Conservation (phyloP, 2,329 filamentous ascomycete genomes). For the Pseudogymnoascus sp. region DNA sequence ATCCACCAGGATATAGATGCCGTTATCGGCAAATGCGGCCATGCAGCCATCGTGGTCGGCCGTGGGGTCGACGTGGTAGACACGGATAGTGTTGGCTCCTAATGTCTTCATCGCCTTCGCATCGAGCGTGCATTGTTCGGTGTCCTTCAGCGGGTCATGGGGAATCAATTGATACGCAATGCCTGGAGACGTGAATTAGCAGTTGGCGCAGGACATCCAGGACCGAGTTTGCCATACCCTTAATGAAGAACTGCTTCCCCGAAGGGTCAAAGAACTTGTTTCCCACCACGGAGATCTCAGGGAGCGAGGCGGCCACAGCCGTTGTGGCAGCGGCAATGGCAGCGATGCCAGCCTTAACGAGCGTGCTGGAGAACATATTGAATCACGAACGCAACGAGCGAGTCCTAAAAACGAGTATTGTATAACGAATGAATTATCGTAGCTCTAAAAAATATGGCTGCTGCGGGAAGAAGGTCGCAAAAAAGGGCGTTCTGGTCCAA, state of each 20-base stretch:
- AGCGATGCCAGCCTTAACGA: constrained; percentile 20
- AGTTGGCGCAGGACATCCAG: neutral
- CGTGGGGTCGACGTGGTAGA: constrained; percentile 74
- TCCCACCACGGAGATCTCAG: constrained; percentile 51
- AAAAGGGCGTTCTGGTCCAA: neutral
- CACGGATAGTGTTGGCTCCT: constrained; percentile 75
- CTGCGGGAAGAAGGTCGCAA: neutral
- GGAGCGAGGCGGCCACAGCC: constrained; percentile 29
- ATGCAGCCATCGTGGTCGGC: constrained; percentile 73
- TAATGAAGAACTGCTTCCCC: constrained; percentile 76
- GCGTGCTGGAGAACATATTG: constrained; percentile 21
- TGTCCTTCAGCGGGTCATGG: constrained; percentile 68
- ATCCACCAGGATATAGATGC: constrained; percentile 79
- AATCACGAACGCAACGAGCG: neutral
- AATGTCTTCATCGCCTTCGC: constrained; percentile 69
- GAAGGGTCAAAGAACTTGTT: constrained; percentile 81
- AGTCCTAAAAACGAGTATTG: neutral
- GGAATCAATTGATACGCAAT: constrained; percentile 60
- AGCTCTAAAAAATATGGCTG: neutral
- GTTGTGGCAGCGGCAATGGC: constrained; percentile 20
- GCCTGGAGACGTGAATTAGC: constrained; percentile 38
- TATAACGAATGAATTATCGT: neutral
- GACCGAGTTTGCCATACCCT: constrained; percentile 45
- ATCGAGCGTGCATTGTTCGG: constrained; percentile 69
- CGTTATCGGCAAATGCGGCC: constrained; percentile 67